Conservation (phyloP, 208 protist species). For the Hexamita inflata region DNA sequence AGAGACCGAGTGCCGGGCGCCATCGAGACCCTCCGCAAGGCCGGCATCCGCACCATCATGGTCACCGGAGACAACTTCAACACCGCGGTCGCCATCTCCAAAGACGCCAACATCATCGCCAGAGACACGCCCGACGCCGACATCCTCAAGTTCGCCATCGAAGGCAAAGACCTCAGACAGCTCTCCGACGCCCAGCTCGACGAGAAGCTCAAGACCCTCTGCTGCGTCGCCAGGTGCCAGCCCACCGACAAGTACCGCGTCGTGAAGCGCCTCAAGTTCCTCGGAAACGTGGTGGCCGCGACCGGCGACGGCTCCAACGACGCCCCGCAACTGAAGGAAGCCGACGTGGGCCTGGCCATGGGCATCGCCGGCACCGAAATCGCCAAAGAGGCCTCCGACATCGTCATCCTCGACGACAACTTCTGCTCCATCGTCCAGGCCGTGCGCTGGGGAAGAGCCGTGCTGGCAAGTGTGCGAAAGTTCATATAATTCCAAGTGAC, state of each 20-base stretch:
- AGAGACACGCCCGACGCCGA: conserved; percentile 51
- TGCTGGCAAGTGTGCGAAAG: conserved; percentile 55
- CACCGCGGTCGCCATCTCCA: conserved; percentile 57
- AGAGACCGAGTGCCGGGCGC: neutral
- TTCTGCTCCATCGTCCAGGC: conserved; percentile 84
- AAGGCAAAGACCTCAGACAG: no score
- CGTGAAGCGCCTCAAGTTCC: conserved; percentile 8
- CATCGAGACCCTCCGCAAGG: conserved; percentile 42
- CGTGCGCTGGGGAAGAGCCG: conserved; percentile 83
- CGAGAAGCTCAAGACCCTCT: conserved; percentile 47
- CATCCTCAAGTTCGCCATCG: conserved; percentile 60
- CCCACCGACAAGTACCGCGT: conserved; percentile 36
- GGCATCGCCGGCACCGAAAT: conserved; percentile 75
- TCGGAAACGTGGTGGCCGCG: conserved; percentile 33
- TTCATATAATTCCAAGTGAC: conserved; percentile 80
- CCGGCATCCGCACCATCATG: conserved; percentile 67
- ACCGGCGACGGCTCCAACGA: conserved; percentile 64
- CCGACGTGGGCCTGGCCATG: conserved; percentile 89
- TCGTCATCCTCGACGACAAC: conserved; percentile 86
- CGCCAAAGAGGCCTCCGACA: conserved; percentile 67
- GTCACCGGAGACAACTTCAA: conserved; percentile 63
- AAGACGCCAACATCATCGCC: conserved; percentile 51
- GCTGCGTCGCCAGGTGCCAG: conserved; percentile 51
- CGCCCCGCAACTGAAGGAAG: conserved; percentile 70
- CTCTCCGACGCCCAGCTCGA: conserved; percentile 57